These are phyloP conservation scores for Medicago arabica DNA, from an alignment of 306 rosid genomes.

Conservation along the genomic window DNA sequence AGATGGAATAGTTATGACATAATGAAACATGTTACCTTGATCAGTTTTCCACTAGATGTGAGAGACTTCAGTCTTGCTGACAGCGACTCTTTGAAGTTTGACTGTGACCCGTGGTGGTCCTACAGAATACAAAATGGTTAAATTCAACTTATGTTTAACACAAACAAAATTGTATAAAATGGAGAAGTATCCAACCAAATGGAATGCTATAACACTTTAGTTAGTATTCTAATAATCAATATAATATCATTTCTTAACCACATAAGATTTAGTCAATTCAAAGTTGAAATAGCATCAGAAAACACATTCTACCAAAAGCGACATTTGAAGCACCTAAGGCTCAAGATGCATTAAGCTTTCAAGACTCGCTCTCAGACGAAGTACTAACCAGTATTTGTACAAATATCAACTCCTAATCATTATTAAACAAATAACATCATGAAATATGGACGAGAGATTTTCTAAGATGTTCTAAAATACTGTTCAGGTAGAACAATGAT, in stretches of 20 bases:
- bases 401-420: neutral
- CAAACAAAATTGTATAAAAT: slow-evolving; percentile 14
- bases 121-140: slow-evolving; percentile 41
- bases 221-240: too few species aligned
- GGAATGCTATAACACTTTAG: neutral
- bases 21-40: slow-evolving; percentile 61
- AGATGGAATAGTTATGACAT: slow-evolving; percentile 31
- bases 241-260: slow-evolving; percentile 21
- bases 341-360: neutral
- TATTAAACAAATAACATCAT: neutral
- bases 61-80: slow-evolving; percentile 76
- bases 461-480: neutral
- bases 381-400: neutral
- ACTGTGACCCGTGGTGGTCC: slow-evolving; percentile 89
- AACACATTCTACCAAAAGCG: neutral
- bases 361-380: too few species aligned
- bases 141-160: slow-evolving; percentile 37
- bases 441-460: neutral
- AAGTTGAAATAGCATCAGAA: slow-evolving; percentile 18
- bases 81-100: slow-evolving; percentile 79
- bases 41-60: slow-evolving; percentile 77
- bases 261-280: neutral
- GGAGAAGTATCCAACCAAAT: slow-evolving; percentile 25
- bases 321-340: slow-evolving; percentile 7
- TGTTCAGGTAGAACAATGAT: neutral